These are phyloP conservation scores for Phycomyces nitens DNA, from an alignment of 192 early-diverging fungal genomes.

Conservation along the genomic window DNA sequence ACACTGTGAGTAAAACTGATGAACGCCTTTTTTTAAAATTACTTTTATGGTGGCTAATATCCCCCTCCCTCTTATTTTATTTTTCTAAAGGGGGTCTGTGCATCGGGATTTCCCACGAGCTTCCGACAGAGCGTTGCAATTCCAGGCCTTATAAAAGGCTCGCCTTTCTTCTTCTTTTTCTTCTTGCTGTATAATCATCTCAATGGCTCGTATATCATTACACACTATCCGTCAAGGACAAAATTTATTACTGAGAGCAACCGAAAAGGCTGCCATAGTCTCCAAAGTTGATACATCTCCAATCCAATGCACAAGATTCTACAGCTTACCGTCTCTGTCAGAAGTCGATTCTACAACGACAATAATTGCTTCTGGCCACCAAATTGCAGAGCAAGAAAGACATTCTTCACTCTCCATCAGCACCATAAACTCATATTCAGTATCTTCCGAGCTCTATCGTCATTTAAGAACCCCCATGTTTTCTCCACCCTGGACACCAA, in stretches of 20 bases:
- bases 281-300: constrained; percentile 7
- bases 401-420: not conserved
- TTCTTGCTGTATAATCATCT: not conserved
- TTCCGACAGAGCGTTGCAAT: not conserved
- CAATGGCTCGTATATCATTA: not conserved
- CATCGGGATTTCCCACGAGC: not conserved
- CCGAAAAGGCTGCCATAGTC: not conserved
- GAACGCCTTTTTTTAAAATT: too few relatives aligned
- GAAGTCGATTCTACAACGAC: not conserved
- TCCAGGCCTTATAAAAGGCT: not conserved
- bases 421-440: not conserved
- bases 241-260: not conserved
- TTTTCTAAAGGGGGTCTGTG: not conserved
- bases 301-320: constrained; percentile 20
- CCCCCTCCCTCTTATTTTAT: not conserved
- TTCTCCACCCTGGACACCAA: not conserved
- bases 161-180: not conserved
- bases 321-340: not conserved
- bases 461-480: not conserved
- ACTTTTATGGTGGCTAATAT: not conserved
- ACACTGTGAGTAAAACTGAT: too few relatives aligned
- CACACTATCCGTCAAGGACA: not conserved
- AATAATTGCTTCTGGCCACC: not conserved
- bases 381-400: not conserved
- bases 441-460: not conserved